Evolutionary conservation across 2,329 filamentous ascomycete species (phyloP).

Genomic region (Apiospora sp.): DNA sequence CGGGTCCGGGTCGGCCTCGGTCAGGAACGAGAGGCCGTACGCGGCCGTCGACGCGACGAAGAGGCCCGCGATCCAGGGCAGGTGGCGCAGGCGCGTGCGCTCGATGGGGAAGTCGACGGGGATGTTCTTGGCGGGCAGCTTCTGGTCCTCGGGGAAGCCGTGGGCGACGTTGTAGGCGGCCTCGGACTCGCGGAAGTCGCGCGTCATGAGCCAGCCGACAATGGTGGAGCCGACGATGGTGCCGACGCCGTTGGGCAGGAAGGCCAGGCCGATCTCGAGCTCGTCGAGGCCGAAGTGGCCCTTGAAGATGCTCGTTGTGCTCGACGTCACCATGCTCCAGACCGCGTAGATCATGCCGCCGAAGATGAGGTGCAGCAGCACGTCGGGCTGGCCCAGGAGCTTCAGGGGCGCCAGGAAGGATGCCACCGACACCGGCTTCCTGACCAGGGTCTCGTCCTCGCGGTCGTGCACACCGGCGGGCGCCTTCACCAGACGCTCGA

Average conservation of each 20-base stretch:
- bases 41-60: conserved; percentile 45
- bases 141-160: conserved; percentile 38
- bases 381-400: conserved; percentile 46
- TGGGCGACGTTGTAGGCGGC: conserved; percentile 40
- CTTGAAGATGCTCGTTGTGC: conserved; percentile 48
- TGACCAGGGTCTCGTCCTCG: conserved; percentile 23
- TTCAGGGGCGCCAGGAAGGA: conserved; percentile 47
- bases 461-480: conserved; percentile 30
- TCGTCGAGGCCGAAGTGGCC: conserved; percentile 36
- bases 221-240: conserved; percentile 51
- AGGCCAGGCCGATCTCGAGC: conserved; percentile 36
- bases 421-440: conserved; percentile 37
- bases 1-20: conserved; percentile 26
- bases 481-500: conserved; percentile 28
- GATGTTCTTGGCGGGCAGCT: conserved; percentile 35
- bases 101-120: conserved; percentile 53
- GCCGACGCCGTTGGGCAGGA: conserved; percentile 44
- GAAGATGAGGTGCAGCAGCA: conserved; percentile 44
- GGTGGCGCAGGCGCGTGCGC: conserved; percentile 47
- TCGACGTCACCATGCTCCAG: conserved; percentile 57
- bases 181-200: conserved; percentile 42
- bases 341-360: conserved; percentile 47
- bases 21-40: conserved; percentile 45
- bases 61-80: conserved; percentile 48
- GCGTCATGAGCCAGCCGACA: conserved; percentile 52